phyloP scores from a whole-genome alignment of 83 land plant genomes.

The Isoetes engelmannii region DNA sequence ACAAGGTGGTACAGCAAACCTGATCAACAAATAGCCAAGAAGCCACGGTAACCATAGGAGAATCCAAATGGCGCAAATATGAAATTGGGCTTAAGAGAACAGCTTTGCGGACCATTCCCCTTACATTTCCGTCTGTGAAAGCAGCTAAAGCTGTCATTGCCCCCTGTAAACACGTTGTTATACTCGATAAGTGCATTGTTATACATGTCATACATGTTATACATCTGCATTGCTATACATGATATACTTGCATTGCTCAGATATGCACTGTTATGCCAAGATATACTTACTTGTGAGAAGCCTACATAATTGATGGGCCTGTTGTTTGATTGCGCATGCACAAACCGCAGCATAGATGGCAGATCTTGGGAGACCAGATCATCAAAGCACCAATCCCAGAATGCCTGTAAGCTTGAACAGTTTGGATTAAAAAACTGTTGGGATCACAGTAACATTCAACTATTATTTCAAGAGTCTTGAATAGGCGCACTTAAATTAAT shows the following conservation, averaged over 20 bases:
- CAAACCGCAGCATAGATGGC: conserved; percentile 56
- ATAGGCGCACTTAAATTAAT: no score
- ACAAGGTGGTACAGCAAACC: conserved; percentile 14
- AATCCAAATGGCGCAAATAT: conserved; percentile 40
- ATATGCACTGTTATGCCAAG: not conserved
- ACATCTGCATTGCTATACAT: not conserved
- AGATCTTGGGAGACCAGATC: conserved; percentile 53
- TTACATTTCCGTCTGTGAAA: conserved; percentile 35
- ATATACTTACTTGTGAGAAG: conserved; percentile 54
- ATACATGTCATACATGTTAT: not conserved
- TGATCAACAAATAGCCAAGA: conserved; percentile 40
- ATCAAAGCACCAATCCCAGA: conserved; percentile 78
- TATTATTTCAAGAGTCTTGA: no score
- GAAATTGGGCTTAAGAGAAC: conserved; percentile 68
- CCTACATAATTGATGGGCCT: conserved; percentile 62
- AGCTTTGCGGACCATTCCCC: conserved; percentile 46
- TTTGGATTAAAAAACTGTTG: no score
- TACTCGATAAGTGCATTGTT: no score
- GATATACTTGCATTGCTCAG: no score
- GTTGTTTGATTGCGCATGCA: conserved; percentile 29
- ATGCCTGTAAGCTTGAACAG: conserved; percentile 35
- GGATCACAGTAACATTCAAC: no score
- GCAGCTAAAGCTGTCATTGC: conserved; percentile 56
- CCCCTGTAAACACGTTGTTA: conserved; percentile 40
- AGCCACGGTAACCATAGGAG: conserved; percentile 39